phyloP scores from a whole-genome alignment of 2,329 filamentous ascomycete genomes.

The Monosporascus cannonballus region DNA sequence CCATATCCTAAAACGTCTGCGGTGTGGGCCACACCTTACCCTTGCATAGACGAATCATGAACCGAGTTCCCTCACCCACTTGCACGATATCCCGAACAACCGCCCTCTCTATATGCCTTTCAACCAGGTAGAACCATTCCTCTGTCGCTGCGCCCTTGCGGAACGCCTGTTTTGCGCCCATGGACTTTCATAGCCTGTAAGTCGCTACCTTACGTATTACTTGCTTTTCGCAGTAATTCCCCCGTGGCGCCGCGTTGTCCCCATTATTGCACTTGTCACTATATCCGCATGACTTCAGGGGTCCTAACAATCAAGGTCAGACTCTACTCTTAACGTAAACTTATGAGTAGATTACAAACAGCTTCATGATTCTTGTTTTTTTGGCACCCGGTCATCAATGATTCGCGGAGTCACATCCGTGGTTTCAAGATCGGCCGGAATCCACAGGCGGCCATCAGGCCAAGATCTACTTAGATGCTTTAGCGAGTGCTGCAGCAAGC shows the following conservation, averaged over 20 bases:
- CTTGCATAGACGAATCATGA: background rate
- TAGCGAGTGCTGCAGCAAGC: background rate
- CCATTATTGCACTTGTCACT: too few relatives aligned
- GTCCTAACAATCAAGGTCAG: too few relatives aligned
- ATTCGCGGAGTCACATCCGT: background rate
- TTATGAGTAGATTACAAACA: too few relatives aligned
- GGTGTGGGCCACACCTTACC: background rate
- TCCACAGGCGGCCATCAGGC: background rate
- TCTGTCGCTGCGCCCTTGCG: too few relatives aligned
- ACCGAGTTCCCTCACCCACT: background rate
- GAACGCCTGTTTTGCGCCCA: too few relatives aligned
- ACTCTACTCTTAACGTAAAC: too few relatives aligned
- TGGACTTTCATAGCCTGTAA: too few relatives aligned
- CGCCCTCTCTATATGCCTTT: background rate
- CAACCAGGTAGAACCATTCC: too few relatives aligned
- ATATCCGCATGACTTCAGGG: background rate
- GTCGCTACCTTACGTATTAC: background rate
- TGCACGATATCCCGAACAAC: background rate
- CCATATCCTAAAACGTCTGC: background rate
- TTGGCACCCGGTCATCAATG: background rate
- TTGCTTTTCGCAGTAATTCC: background rate
- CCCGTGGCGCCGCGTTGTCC: background rate
- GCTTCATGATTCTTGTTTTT: background rate
- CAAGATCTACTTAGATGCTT: background rate
- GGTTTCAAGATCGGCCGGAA: background rate